Evolutionary conservation across 331 rosid genomes (phyloP), one percentile per base, ranked within the genome.

Genomic region (Telfairia occidentalis): DNA sequence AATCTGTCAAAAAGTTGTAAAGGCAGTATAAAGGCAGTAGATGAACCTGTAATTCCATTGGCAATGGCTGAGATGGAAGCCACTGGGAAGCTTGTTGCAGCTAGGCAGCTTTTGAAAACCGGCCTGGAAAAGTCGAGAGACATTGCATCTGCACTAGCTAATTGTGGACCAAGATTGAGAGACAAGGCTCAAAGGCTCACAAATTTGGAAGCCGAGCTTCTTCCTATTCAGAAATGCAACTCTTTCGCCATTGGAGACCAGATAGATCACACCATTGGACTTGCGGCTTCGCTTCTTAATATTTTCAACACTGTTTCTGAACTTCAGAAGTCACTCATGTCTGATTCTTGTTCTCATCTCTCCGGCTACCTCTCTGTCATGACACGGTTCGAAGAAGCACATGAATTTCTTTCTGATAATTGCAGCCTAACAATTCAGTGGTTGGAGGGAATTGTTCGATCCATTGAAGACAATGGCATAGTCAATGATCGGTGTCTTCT

Each of bases 381-480:
- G 45, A 88, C 83, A 82, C 85, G 76, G 84, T 90, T 90, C 1
- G 92, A 88, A 84, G 90, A 90, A 81, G 92, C 90, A 18, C 55
- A 89, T 78, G 80, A 80, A 63, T 96, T 95, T 82, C 96, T 95
- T 73, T 60, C 87, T 21, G 85, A 85, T 76, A 90, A 83, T 74
- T 90, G 90, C 83, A 78, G 34, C 78, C 84, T 95, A 29, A 89
- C 87, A 42, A 67, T 82, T 24, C 80, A 79, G 55, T 90, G 99
- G 97, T 55, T 95, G 87, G 84, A 84, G 65, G 88, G 75, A 28
- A 71, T 88, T 75, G 54, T 76, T 69, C 90, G 81, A 80, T 54
- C 76, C 61, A n/a, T 86, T 32, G 85, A 88, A 76, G 85, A 81
- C 77, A 80, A 76, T 49, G 75, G 78, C 45, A 29, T 60, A 35